Conservation (phyloP, 2,329 filamentous ascomycete genomes). For the Fusarium burgessii region DNA sequence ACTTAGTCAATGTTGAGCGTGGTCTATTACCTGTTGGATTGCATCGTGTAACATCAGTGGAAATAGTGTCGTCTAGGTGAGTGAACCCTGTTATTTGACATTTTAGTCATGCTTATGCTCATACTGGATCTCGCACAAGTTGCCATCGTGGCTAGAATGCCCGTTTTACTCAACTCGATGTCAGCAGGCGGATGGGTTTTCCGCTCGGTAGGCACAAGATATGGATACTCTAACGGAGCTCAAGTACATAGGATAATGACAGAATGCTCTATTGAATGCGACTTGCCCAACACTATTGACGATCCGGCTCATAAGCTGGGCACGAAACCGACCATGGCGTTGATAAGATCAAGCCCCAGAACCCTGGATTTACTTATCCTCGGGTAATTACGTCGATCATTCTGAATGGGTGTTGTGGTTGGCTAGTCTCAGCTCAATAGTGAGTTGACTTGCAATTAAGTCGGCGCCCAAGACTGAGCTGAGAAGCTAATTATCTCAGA, state of each 20-base stretch:
- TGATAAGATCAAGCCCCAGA: conserved; percentile 35
- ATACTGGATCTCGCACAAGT: conserved; percentile 4
- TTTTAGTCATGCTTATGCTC: conserved; percentile 6
- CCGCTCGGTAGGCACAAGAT: neutral
- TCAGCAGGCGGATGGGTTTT: neutral
- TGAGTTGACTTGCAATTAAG: conserved; percentile 5
- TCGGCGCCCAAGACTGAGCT: conserved; percentile 25
- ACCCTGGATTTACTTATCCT: conserved; percentile 35
- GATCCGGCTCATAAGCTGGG: conserved; percentile 13
- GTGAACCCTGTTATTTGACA: conserved; percentile 9
- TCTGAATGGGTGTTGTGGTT: conserved; percentile 19
- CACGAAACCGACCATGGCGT: conserved; percentile 29
- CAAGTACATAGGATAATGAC: neutral
- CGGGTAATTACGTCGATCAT: conserved; percentile 38
- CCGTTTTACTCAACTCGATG: conserved; percentile 1
- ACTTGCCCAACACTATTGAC: conserved; percentile 20
- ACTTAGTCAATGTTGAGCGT: conserved; percentile 12
- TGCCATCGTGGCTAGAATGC: conserved; percentile 3
- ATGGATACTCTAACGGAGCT: neutral
- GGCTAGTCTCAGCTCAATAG: conserved; percentile 25
- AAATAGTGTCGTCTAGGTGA: conserved; percentile 26
- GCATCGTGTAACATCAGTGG: conserved; percentile 23
- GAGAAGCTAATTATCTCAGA: conserved; percentile 23
- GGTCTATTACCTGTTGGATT: conserved; percentile 17
- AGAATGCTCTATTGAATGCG: conserved; percentile 9